Evolutionary conservation across 805 yeast genomes (phyloP).

Genomic region (Peterozyma xylosa): DNA sequence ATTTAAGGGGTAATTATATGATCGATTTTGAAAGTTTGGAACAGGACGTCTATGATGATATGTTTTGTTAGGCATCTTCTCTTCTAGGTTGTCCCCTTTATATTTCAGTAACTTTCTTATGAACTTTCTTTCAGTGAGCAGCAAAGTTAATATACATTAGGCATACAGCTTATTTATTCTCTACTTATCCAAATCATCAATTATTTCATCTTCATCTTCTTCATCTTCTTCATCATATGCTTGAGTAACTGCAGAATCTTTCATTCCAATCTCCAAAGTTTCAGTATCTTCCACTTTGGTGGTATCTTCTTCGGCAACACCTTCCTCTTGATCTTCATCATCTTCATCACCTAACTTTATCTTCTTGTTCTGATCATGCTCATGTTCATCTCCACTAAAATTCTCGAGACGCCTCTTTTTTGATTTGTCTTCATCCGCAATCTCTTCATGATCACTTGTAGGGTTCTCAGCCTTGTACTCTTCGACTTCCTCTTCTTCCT

Average conservation of each 20-base stretch:
- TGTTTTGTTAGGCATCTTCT: constrained; percentile 22
- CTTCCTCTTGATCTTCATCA: neutral
- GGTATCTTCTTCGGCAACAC: neutral
- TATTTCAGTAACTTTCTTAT: too few relatives aligned
- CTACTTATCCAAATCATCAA: neutral
- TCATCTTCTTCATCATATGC: neutral
- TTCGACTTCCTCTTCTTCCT: neutral
- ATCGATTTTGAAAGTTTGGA: constrained; percentile 40
- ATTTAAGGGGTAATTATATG: constrained; percentile 24
- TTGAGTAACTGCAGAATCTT: neutral
- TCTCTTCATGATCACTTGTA: too few relatives aligned
- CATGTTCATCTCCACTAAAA: neutral
- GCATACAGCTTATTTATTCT: neutral
- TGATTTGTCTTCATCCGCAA: too few relatives aligned
- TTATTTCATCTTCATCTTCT: neutral
- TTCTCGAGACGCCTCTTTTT: neutral
- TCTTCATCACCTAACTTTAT: neutral
- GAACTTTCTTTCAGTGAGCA: too few relatives aligned
- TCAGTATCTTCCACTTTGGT: neutral
- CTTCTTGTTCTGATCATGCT: neutral
- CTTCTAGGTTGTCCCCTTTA: too few relatives aligned
- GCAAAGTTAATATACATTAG: too few relatives aligned
- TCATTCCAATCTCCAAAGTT: neutral
- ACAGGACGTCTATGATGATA: constrained; percentile 52
- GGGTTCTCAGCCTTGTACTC: too few relatives aligned